Evolutionary conservation across 2,329 filamentous ascomycete genomes (phyloP), one percentile per base, ranked within the genome.

Genomic region (Fusarium buxicola): DNA sequence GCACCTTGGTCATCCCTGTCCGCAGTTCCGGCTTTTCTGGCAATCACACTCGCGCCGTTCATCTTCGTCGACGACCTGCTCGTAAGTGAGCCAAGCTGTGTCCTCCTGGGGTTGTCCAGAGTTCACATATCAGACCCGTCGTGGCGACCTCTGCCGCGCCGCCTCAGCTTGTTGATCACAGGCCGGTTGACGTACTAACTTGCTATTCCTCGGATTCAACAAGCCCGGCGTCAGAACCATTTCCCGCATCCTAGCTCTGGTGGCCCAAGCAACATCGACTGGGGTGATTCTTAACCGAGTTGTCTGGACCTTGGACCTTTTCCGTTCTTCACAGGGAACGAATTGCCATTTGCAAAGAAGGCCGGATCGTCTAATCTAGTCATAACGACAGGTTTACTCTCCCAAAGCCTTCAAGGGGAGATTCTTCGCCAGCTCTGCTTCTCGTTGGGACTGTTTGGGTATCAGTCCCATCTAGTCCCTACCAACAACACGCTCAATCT

Each of bases 391-490:
- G 36, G 40, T 30, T 39, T 54, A 31, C 51, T 63, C 18, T 40
- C 43, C 25, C 28, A 30, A 60, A 49, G 34, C 55, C 51, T 39
- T 46, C 46, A 12, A 36, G 35, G 38, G 9, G 36, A 45, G 46
- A 52, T 21, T 44, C 44, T 34, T 32, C 39, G 32, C 49, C 28
- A 56, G 31, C 48, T 66, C 38, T 56, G 41, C 51, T 60, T 45
- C 53, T 38, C 44, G 28, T 64, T 35, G 67, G 75, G 72, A 73
- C 74, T 76, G 67, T 73, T 76, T 76, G 74, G 76, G 71, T 70
- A 58, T 67, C 50, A 47, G 69, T 49, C 73, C 72, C 71, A 75
- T 69, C 69, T 69, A 69, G 71, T 76, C 73, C 72, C 66, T 57
- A 64, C 45, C 13, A 55, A 51, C 43, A 59, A 46, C 11, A 63